phyloP scores from a whole-genome alignment of 2,329 filamentous ascomycete species.

The Pyricularia sp. region DNA sequence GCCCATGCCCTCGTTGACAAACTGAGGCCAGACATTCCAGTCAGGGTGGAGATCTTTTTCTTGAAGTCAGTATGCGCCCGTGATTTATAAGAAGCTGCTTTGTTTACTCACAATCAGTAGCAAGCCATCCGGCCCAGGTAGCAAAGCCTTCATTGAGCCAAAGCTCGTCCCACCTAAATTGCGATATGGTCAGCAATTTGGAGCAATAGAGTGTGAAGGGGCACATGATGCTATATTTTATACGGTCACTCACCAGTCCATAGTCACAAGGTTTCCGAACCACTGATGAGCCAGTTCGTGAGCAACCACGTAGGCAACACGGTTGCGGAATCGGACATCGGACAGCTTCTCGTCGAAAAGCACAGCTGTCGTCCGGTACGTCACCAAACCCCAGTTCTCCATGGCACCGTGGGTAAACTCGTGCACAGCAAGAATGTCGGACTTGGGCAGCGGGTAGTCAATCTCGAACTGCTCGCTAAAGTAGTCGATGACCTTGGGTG shows the following conservation, averaged over 20 bases:
- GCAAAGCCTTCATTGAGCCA: conserved; percentile 98
- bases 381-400: conserved; percentile 96
- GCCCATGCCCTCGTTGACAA: conserved; percentile 91
- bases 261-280: conserved; percentile 96
- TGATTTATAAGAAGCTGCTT: background rate
- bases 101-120: conserved; percentile 49
- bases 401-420: conserved; percentile 85
- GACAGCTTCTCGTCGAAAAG: conserved; percentile 93
- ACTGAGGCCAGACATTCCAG: conserved; percentile 97
- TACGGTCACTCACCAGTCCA: conserved; percentile 58
- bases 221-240: background rate
- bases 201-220: background rate
- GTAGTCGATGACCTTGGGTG: conserved; percentile 88
- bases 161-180: conserved; percentile 69
- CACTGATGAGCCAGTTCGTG: conserved; percentile 97
- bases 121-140: conserved; percentile 96
- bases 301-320: conserved; percentile 94
- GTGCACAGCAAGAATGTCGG: conserved; percentile 82
- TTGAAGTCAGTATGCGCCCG: background rate
- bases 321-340: conserved; percentile 82
- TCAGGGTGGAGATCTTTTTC: conserved; percentile 74
- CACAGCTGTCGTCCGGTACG: conserved; percentile 89
- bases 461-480: conserved; percentile 93
- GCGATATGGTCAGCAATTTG: background rate
- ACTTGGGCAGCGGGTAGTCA: conserved; percentile 88